These are phyloP conservation scores for Nannizziopsis arthrosporioides DNA, from an alignment of 2,329 filamentous ascomycete species.

Conservation along the genomic window DNA sequence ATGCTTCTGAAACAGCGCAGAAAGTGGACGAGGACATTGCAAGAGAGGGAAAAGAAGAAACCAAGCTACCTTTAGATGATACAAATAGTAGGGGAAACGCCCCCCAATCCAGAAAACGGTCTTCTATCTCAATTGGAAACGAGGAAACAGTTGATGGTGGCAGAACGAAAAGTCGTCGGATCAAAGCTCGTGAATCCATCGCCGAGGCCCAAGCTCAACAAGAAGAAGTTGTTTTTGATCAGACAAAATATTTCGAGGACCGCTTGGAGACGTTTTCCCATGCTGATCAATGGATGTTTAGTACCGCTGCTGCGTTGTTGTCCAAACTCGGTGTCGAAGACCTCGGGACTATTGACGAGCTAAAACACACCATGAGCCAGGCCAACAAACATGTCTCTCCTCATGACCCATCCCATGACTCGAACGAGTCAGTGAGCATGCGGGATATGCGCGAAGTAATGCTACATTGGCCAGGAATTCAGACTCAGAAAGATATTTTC, in stretches of 20 bases:
- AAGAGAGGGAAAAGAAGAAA: slow-evolving; percentile 1
- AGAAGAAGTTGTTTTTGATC: slow-evolving; percentile 41
- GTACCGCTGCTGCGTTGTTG: slow-evolving; percentile 42
- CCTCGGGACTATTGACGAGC: slow-evolving; percentile 33
- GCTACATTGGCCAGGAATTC: slow-evolving; percentile 35
- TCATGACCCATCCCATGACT: slow-evolving; percentile 9
- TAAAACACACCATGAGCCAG: slow-evolving; percentile 23
- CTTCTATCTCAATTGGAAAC: slow-evolving; percentile 48
- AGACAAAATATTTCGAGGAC: slow-evolving; percentile 42
- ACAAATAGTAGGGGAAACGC: slow-evolving; percentile 22
- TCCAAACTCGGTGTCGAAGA: slow-evolving; percentile 40
- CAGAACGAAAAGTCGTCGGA: slow-evolving; percentile 48
- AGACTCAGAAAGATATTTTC: slow-evolving; percentile 39
- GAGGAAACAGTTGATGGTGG: slow-evolving; percentile 47
- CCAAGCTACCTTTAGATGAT: slow-evolving; percentile 19
- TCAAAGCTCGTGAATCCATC: slow-evolving; percentile 48
- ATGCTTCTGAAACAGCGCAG: not conserved
- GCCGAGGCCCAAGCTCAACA: slow-evolving; percentile 36
- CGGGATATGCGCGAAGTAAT: slow-evolving; percentile 30
- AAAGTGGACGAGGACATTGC: slow-evolving; percentile 4
- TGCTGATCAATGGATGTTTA: slow-evolving; percentile 48
- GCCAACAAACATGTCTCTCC: slow-evolving; percentile 15
- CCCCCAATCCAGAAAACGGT: slow-evolving; percentile 43
- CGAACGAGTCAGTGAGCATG: slow-evolving; percentile 6
- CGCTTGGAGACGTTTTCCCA: slow-evolving; percentile 43